Percentiles rank a stretch among this genome's conserved stretches.
Conservation (phyloP, 352 stramenopile species). For the Albugo laibachii region DNA sequence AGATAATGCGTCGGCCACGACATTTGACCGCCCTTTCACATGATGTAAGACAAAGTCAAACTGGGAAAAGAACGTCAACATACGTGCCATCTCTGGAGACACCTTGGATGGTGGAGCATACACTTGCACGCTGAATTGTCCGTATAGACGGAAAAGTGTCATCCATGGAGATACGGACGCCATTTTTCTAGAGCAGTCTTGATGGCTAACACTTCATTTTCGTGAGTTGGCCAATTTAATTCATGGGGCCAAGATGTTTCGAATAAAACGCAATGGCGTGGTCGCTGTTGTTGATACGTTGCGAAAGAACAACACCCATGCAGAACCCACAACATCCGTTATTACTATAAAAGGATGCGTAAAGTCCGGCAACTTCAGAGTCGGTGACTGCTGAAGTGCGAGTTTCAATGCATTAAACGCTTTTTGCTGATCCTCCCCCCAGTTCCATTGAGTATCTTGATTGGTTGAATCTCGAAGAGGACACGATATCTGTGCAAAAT, state of each 20-base stretch:
- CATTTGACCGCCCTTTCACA: conserved; percentile 1
- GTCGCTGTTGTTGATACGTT: neutral
- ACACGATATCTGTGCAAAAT: conserved; percentile 7
- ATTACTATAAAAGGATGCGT: conserved; percentile 3
- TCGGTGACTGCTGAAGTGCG: conserved; percentile 5
- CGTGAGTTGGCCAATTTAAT: neutral
- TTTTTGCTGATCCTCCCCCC: neutral
- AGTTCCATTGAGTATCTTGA: conserved; percentile 1
- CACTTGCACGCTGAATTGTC: conserved; percentile 3
- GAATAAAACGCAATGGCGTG: conserved; percentile 1
- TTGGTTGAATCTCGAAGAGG: conserved; percentile 8
- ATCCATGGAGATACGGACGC: conserved; percentile 2
- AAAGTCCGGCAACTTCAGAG: conserved; percentile 4
- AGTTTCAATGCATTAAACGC: conserved; percentile 4
- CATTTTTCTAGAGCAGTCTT: conserved; percentile 6
- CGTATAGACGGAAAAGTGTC: conserved; percentile 3
- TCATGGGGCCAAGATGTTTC: conserved; percentile 2
- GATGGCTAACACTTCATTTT: neutral
- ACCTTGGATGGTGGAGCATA: neutral
- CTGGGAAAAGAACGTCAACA: neutral
- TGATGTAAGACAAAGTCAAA: neutral
- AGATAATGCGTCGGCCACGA: conserved; percentile 2
- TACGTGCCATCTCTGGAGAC: neutral
- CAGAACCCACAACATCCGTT: conserved; percentile 2
- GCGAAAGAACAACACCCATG: conserved; percentile 1